A percentile compares a stretch with the other conserved stretches of the same genome.
These are phyloP conservation scores for Puccinia novopanici DNA, from an alignment of 1,284 basidiomycete genomes.

Conservation along the genomic window DNA sequence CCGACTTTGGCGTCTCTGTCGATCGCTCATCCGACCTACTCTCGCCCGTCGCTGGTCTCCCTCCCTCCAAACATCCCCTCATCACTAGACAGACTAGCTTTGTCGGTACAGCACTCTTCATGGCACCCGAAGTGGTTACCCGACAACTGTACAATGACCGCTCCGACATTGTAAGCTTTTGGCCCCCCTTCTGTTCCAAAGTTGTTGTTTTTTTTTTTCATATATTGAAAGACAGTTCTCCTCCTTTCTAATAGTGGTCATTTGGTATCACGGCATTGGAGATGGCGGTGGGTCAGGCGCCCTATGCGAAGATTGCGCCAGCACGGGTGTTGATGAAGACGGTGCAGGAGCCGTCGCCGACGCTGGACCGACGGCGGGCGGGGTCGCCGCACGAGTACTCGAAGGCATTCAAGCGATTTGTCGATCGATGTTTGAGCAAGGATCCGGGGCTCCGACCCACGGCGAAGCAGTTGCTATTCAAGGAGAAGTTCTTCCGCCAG, in stretches of 20 bases:
- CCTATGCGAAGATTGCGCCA: slow-evolving; percentile 73
- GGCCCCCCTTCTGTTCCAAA: background rate
- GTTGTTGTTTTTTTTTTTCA: too few species aligned
- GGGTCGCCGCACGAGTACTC: slow-evolving; percentile 76
- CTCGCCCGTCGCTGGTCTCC: background rate
- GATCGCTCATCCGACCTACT: slow-evolving; percentile 62
- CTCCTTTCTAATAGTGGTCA: slow-evolving; percentile 19
- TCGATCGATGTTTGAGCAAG: slow-evolving; percentile 77
- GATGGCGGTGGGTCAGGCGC: slow-evolving; percentile 77
- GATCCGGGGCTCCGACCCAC: slow-evolving; percentile 65
- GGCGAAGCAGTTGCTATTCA: slow-evolving; percentile 73
- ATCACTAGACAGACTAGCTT: slow-evolving; percentile 65
- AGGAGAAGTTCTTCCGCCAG: slow-evolving; percentile 71
- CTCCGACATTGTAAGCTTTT: slow-evolving; percentile 52
- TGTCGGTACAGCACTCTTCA: slow-evolving; percentile 90
- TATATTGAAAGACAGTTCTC: too few species aligned
- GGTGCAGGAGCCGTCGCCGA: slow-evolving; percentile 63
- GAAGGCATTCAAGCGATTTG: slow-evolving; percentile 75
- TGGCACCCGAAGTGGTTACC: slow-evolving; percentile 86
- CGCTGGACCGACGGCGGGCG: slow-evolving; percentile 66
- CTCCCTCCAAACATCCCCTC: background rate
- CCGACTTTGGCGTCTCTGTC: slow-evolving; percentile 83
- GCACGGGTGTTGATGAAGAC: slow-evolving; percentile 73
- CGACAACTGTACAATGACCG: slow-evolving; percentile 78
- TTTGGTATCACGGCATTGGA: slow-evolving; percentile 68